phyloP scores from a whole-genome alignment of 2,329 filamentous ascomycete genomes.

The Pseudogymnoascus sp. region DNA sequence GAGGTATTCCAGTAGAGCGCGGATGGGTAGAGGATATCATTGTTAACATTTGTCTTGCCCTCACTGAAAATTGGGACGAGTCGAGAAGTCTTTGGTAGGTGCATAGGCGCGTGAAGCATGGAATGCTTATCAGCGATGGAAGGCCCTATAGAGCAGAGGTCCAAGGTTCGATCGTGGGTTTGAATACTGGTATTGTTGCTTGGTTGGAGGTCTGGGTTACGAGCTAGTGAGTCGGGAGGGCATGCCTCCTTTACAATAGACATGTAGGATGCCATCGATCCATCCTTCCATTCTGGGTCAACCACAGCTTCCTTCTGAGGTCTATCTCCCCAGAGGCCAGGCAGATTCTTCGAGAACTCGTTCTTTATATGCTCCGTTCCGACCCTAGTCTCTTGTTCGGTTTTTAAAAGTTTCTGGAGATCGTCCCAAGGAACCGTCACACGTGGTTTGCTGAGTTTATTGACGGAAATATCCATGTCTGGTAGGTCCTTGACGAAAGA shows the following conservation, averaged over 20 bases:
- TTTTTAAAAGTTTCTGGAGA: slow-evolving; percentile 41
- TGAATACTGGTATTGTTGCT: slow-evolving; percentile 42
- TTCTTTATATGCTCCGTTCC: neutral
- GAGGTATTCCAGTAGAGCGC: slow-evolving; percentile 50
- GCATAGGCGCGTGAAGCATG: slow-evolving; percentile 47
- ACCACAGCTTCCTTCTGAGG: slow-evolving; percentile 12
- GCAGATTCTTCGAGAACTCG: slow-evolving; percentile 36
- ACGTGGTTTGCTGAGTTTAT: slow-evolving; percentile 55
- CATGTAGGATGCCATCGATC: slow-evolving; percentile 47
- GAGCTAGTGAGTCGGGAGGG: slow-evolving; percentile 44
- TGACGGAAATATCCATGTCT: slow-evolving; percentile 60
- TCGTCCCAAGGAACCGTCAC: slow-evolving; percentile 52
- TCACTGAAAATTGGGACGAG: slow-evolving; percentile 55
- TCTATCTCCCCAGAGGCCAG: slow-evolving; percentile 18
- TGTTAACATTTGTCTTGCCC: slow-evolving; percentile 55
- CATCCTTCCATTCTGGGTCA: slow-evolving; percentile 22
- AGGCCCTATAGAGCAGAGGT: slow-evolving; percentile 50
- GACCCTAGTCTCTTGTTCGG: slow-evolving; percentile 32
- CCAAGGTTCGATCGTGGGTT: slow-evolving; percentile 51
- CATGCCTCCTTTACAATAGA: slow-evolving; percentile 49
- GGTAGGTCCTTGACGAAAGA: slow-evolving; percentile 45
- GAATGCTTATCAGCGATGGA: slow-evolving; percentile 42
- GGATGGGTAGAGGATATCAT: slow-evolving; percentile 56
- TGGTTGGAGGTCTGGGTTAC: slow-evolving; percentile 27
- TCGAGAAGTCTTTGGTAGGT: slow-evolving; percentile 42